These are phyloP conservation scores for Spirogloea muscicola DNA, from an alignment of 139 green algal genomes.

Conservation along the genomic window DNA sequence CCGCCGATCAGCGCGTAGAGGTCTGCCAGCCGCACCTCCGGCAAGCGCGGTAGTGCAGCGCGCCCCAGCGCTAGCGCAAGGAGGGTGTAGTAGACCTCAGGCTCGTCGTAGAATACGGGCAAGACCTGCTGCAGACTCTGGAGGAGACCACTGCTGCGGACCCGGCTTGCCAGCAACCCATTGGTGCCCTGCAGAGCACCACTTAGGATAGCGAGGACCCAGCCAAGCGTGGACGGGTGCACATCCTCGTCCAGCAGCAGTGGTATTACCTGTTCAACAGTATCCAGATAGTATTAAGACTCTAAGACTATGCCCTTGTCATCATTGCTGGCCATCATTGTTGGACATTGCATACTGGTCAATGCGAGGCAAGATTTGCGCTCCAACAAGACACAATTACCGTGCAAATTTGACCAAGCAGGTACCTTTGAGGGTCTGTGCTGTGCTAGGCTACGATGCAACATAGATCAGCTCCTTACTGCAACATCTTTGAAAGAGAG, in stretches of 20 bases:
- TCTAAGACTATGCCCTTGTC: no score
- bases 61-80: not conserved
- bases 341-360: no score
- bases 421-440: no score
- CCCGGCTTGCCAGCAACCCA: not conserved
- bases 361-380: no score
- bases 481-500: no score
- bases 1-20: constrained; percentile 16
- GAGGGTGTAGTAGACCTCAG: constrained; percentile 33
- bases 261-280: no score
- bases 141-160: not conserved
- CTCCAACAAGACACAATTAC: no score
- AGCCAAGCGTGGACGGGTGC: constrained; percentile 15
- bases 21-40: constrained; percentile 17
- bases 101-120: constrained; percentile 31
- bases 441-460: no score
- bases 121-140: constrained; percentile 16
- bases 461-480: no score
- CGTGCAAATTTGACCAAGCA: no score
- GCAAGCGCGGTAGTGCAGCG: not conserved
- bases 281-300: no score
- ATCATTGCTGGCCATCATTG: no score
- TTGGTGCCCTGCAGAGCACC: not conserved
- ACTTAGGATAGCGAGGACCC: constrained; percentile 15
- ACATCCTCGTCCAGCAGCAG: constrained; percentile 33